phyloP scores from a whole-genome alignment of 2,329 filamentous ascomycete species.

The Trichoderma citrinoviride region DNA sequence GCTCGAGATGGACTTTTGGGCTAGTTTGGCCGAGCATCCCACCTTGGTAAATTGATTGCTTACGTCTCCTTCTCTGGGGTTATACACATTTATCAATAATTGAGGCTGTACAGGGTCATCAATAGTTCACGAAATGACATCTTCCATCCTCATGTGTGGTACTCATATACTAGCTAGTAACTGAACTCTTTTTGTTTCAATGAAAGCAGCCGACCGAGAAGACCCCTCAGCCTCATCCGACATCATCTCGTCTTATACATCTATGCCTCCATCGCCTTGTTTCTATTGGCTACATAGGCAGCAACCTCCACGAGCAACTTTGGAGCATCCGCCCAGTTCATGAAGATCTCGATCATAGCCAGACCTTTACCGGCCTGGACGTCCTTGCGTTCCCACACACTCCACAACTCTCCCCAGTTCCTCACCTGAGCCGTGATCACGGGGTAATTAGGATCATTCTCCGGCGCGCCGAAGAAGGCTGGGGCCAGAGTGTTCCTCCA shows the following conservation, averaged over 20 bases:
- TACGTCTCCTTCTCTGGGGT: neutral
- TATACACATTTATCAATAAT: no score
- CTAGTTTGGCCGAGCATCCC: constrained; percentile 10
- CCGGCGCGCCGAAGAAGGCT: constrained; percentile 46
- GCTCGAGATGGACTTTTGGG: constrained; percentile 18
- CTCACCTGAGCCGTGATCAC: neutral
- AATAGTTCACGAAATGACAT: neutral
- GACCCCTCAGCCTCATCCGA: neutral
- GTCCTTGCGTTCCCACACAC: neutral
- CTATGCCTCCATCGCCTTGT: constrained; percentile 4
- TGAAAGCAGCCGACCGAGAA: neutral
- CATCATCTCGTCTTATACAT: neutral
- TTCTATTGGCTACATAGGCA: neutral
- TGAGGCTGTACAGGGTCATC: no score
- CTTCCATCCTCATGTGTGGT: neutral
- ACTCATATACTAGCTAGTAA: neutral
- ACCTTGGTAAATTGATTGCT: constrained; percentile 4
- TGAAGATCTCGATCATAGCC: constrained; percentile 7
- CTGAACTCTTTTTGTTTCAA: neutral
- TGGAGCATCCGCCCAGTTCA: neutral
- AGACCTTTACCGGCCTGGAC: constrained; percentile 8
- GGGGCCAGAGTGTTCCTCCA: constrained; percentile 53
- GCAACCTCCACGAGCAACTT: neutral
- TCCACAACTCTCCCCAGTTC: constrained; percentile 14
- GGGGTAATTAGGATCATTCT: constrained; percentile 28